Evolutionary conservation across 2,329 filamentous ascomycete species (phyloP).

Genomic region (Cladophialophora psammophila): DNA sequence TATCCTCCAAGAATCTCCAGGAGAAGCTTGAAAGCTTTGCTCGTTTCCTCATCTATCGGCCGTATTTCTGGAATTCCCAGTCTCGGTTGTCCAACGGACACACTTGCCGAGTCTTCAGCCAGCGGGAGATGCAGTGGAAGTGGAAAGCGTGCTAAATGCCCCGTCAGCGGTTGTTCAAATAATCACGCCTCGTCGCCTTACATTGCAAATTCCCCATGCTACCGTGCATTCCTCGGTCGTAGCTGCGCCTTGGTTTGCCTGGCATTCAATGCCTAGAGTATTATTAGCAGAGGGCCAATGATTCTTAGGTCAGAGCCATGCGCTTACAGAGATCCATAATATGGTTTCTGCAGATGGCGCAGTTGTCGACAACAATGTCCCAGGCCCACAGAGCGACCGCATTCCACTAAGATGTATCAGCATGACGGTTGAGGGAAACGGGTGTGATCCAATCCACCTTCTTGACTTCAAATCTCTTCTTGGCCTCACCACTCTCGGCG

Average conservation of each 20-base stretch:
- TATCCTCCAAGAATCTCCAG: not conserved
- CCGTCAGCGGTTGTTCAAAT: conserved; percentile 18
- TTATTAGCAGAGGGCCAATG: conserved; percentile 17
- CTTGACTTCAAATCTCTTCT: conserved; percentile 98
- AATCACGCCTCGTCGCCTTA: conserved; percentile 58
- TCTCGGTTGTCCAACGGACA: conserved; percentile 97
- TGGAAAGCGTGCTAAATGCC: conserved; percentile 88
- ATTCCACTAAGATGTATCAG: conserved; percentile 76
- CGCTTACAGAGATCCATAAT: conserved; percentile 96
- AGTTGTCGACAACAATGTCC: conserved; percentile 99
- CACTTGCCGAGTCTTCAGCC: conserved; percentile 98
- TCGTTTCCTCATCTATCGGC: conserved; percentile 59
- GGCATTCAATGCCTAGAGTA: conserved; percentile 85
- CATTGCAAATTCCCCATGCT: conserved; percentile 99
- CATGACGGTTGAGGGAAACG: conserved; percentile 49
- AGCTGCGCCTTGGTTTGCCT: conserved; percentile 96
- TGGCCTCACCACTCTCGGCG: conserved; percentile 66
- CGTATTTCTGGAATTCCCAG: conserved; percentile 99
- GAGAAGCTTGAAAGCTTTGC: not conserved
- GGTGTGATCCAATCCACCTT: conserved; percentile 69
- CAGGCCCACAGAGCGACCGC: conserved; percentile 98
- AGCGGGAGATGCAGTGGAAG: conserved; percentile 99
- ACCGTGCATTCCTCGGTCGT: conserved; percentile 98
- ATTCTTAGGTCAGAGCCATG: conserved; percentile 2
- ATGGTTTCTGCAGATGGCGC: conserved; percentile 98